A percentile compares a stretch with the other conserved stretches of the same genome.
phyloP scores from a whole-genome alignment of 176 grass and related monocot genomes.

The Chloris gayana region DNA sequence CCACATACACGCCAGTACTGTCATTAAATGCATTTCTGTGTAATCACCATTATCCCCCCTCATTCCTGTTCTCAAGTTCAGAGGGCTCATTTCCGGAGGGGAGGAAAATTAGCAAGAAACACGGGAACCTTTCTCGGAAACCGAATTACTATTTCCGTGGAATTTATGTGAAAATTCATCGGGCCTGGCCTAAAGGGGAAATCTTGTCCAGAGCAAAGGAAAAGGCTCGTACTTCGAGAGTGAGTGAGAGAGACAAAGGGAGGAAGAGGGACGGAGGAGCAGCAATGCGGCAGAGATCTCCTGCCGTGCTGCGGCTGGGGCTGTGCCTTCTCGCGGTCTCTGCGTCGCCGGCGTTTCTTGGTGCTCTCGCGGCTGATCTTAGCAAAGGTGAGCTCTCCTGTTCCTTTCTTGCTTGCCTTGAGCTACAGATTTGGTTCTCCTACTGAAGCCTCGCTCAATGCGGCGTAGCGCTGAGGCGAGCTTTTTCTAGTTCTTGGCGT shows the following conservation, averaged over 20 bases:
- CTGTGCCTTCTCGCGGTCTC: constrained; percentile 51
- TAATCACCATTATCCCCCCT: background rate
- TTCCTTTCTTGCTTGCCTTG: background rate
- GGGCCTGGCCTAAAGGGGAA: constrained; percentile 18
- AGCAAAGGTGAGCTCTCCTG: constrained; percentile 52
- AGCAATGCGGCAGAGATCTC: constrained; percentile 52
- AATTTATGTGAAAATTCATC: background rate
- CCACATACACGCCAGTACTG: background rate
- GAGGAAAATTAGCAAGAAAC: background rate
- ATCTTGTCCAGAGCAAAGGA: constrained; percentile 19
- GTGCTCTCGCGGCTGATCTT: constrained; percentile 41
- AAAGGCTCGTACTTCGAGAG: constrained; percentile 23
- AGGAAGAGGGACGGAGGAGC: background rate
- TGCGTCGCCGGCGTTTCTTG: constrained; percentile 35
- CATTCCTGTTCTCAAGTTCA: background rate
- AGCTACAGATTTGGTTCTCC: constrained; percentile 9
- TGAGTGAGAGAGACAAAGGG: background rate
- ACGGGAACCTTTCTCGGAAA: background rate
- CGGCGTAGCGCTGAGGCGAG: background rate
- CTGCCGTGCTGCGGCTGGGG: constrained; percentile 29
- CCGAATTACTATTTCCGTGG: background rate
- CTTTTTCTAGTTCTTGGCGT: background rate
- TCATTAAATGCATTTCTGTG: background rate
- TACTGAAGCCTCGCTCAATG: constrained; percentile 38
- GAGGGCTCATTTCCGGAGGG: constrained; percentile 25